Evolutionary conservation across 1,139 yeast species (phyloP).

Genomic region (Saccharomyces hybrid): DNA sequence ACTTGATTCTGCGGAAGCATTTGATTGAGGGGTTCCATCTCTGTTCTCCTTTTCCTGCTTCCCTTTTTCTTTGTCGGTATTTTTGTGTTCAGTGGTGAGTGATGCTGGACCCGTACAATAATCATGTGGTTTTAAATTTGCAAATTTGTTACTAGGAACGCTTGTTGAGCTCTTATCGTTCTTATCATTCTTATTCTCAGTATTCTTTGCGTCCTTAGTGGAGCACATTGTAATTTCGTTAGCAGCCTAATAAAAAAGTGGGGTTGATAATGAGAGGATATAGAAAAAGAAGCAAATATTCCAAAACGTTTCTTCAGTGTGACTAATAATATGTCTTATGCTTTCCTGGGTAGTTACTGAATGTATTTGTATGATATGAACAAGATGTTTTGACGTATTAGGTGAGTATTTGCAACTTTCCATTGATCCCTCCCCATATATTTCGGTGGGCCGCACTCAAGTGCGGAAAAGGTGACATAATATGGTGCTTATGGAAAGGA

Average conservation of each 20-base stretch:
- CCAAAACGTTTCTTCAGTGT: not conserved
- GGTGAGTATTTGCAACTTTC: not conserved
- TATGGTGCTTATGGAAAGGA: not conserved
- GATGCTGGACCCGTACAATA: not conserved
- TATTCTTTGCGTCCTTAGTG: not conserved
- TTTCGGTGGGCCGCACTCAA: not conserved
- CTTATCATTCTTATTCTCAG: not conserved
- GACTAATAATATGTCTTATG: not conserved
- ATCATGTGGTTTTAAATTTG: not conserved
- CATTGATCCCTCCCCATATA: not conserved
- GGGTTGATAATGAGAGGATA: not conserved
- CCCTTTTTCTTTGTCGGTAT: not conserved
- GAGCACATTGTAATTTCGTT: not conserved
- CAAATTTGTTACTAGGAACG: not conserved
- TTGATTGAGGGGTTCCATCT: not conserved
- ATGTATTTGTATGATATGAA: not conserved
- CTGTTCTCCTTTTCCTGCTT: not conserved
- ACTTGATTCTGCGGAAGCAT: not conserved
- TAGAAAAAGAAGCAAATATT: not conserved
- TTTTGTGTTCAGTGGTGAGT: not conserved
- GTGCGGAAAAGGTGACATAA: not conserved
- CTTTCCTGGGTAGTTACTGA: not conserved
- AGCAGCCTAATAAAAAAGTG: not conserved
- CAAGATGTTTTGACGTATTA: not conserved
- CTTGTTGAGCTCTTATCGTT: not conserved